Conservation (phyloP, 176 grass and related monocot species). For the Sorghum bicolor region Sorghum_bicolor_NCBIv3 NC_012872.2:1811001-1811500, state of each 20-base stretch:
- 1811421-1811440: background rate
- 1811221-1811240: background rate
- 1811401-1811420: background rate
- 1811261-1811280: background rate
- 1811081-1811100: background rate
- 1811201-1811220: background rate
- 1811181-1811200: background rate
- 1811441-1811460: background rate
- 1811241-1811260: background rate
- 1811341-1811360: background rate
- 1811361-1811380: background rate
- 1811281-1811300: slow-evolving; percentile 16
- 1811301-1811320: slow-evolving; percentile 41
- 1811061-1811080: background rate
- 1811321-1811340: background rate
- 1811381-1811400: background rate
- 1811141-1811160: background rate
- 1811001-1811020: background rate
- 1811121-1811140: background rate
- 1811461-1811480: background rate
- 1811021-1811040: background rate
- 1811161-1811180: background rate
- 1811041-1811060: background rate
- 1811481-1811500: background rate
- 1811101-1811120: background rate